Evolutionary conservation across 1,284 basidiomycete genomes (phyloP).

Genomic region (Veloboletus limbatus): DNA sequence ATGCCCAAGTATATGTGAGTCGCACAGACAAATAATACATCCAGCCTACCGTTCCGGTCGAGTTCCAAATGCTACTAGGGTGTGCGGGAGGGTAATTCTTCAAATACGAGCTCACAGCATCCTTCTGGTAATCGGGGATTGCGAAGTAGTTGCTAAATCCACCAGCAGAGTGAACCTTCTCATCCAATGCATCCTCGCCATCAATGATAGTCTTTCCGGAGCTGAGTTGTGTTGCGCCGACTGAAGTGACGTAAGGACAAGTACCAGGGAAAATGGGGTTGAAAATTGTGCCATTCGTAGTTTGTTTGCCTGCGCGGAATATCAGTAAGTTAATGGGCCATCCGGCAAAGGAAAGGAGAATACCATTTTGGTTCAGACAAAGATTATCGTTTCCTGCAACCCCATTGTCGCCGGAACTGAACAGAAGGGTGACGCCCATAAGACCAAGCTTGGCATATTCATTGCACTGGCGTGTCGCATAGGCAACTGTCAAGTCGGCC

Average conservation of each 20-base stretch:
- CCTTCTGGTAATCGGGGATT: constrained; percentile 39
- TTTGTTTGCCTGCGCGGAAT: constrained; percentile 10
- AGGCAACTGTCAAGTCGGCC: constrained; percentile 42
- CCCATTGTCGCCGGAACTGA: constrained; percentile 50
- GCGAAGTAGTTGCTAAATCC: constrained; percentile 46
- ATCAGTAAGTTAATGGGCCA: neutral
- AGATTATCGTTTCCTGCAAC: constrained; percentile 42
- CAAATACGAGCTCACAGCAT: constrained; percentile 25
- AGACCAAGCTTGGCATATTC: constrained; percentile 55
- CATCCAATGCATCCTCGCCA: constrained; percentile 33
- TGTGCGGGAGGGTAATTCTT: constrained; percentile 32
- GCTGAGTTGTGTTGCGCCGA: constrained; percentile 47
- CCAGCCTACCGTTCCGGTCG: constrained; percentile 41
- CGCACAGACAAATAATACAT: neutral
- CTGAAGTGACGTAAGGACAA: constrained; percentile 46
- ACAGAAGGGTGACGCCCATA: constrained; percentile 49
- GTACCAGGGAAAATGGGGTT: constrained; percentile 45
- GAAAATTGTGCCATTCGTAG: constrained; percentile 39
- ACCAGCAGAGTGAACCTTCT: constrained; percentile 37
- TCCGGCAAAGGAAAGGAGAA: neutral
- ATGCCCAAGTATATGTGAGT: neutral
- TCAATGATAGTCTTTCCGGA: constrained; percentile 33
- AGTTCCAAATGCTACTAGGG: constrained; percentile 42
- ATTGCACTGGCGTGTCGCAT: constrained; percentile 50
- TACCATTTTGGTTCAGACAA: constrained; percentile 45